Evolutionary conservation across 208 protist species (phyloP).

Genomic region (Jaenimonas drosophilae): DNA sequence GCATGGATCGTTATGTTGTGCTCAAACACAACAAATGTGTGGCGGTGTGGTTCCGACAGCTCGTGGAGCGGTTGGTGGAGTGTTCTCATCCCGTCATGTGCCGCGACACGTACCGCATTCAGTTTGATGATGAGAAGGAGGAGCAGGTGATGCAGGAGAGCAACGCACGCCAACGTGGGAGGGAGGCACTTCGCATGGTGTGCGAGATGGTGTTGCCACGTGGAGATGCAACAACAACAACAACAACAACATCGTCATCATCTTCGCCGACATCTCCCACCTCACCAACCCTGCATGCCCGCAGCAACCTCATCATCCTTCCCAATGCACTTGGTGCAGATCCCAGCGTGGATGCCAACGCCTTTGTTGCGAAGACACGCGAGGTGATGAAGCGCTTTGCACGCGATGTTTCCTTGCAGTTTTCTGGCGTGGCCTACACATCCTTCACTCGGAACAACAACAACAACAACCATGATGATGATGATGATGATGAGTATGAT

Average conservation of each 20-base stretch:
- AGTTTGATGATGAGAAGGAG: background rate
- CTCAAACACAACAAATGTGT: conserved; percentile 50
- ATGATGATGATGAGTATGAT: conserved; percentile 19
- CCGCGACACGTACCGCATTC: conserved; percentile 12
- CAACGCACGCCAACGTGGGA: background rate
- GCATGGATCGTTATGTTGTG: conserved; percentile 91
- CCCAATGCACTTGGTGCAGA: conserved; percentile 33
- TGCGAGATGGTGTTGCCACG: background rate
- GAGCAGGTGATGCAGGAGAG: background rate
- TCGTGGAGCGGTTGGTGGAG: conserved; percentile 23
- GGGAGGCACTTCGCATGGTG: background rate
- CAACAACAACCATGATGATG: background rate
- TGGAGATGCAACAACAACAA: background rate
- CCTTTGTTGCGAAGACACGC: conserved; percentile 13
- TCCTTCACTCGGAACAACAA: background rate
- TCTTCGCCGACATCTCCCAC: background rate
- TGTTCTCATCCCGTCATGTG: conserved; percentile 43
- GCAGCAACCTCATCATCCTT: conserved; percentile 49
- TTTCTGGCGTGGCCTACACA: conserved; percentile 6
- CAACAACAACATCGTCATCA: conserved; percentile 5
- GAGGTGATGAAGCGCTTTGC: conserved; percentile 33
- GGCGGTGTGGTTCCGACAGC: conserved; percentile 42
- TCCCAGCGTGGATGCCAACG: conserved; percentile 24
- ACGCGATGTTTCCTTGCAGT: background rate
- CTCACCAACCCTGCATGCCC: conserved; percentile 27